Percentiles rank a stretch among this genome's conserved stretches.
phyloP scores from a whole-genome alignment of 345 rosid genomes.

The Salix brachista region DNA sequence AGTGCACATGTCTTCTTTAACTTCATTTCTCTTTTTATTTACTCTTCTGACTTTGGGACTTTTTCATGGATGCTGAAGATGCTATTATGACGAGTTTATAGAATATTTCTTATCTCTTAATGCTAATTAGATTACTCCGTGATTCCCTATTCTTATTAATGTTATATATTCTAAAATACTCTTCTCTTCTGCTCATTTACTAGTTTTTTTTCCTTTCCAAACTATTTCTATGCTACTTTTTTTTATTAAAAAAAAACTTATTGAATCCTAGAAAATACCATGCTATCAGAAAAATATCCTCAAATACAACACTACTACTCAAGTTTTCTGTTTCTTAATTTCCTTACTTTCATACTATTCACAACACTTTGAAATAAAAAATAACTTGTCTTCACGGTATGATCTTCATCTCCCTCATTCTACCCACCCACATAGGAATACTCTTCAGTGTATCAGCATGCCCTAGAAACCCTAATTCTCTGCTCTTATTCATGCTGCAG shows the following conservation, averaged over 20 bases:
- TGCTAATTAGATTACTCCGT: conserved; percentile 16
- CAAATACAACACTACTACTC: too few relatives aligned
- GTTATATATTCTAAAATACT: not conserved
- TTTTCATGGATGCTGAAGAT: not conserved
- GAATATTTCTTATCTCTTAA: conserved; percentile 7
- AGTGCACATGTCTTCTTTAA: conserved; percentile 16
- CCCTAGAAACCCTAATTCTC: conserved; percentile 34
- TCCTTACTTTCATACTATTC: too few relatives aligned
- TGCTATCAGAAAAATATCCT: too few relatives aligned
- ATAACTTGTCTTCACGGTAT: conserved; percentile 10
- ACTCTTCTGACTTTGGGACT: not conserved
- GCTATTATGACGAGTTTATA: not conserved
- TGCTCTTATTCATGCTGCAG: conserved; percentile 41
- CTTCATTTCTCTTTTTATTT: not conserved
- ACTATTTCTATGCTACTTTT: too few relatives aligned
- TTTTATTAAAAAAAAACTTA: too few relatives aligned
- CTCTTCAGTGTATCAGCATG: conserved; percentile 23
- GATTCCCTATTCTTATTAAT: not conserved
- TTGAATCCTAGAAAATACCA: too few relatives aligned
- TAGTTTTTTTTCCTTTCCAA: too few relatives aligned
- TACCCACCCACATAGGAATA: conserved; percentile 23
- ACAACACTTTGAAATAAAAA: too few relatives aligned
- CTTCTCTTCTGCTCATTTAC: too few relatives aligned
- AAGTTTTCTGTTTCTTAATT: too few relatives aligned
- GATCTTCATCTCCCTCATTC: conserved; percentile 35